Conservation (phyloP, 345 rosid species). For the Arabis alpina region DNA sequence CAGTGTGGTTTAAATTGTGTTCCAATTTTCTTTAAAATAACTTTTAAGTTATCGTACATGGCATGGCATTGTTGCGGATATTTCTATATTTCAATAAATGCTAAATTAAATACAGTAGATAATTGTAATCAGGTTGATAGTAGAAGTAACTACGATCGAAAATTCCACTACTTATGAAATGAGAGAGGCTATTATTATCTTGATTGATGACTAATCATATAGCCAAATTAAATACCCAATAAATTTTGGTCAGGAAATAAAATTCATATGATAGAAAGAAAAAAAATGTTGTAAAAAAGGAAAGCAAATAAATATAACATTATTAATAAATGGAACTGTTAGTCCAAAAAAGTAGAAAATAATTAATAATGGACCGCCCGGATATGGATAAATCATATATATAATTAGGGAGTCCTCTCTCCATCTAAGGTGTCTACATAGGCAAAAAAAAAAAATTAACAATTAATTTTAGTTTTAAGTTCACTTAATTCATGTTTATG, state of each 20-base stretch:
- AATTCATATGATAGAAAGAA: background rate
- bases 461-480: too few relatives aligned
- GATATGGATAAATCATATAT: conserved; percentile 20
- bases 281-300: background rate
- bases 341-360: conserved; percentile 1
- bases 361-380: conserved; percentile 19
- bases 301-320: background rate
- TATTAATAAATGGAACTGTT: conserved; percentile 19
- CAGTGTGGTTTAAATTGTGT: too few relatives aligned
- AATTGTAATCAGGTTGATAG: background rate
- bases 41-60: background rate
- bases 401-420: too few relatives aligned
- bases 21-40: too few relatives aligned
- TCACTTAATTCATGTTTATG: too few relatives aligned
- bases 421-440: too few relatives aligned
- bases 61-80: background rate
- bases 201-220: conserved; percentile 11
- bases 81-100: background rate
- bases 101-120: background rate
- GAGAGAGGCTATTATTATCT: conserved; percentile 6
- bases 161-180: background rate
- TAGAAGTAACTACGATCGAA: background rate
- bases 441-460: too few relatives aligned
- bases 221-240: background rate
- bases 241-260: background rate